Conservation (phyloP, 495 filamentous ascomycete species). For the Neurospora sp. region DNA sequence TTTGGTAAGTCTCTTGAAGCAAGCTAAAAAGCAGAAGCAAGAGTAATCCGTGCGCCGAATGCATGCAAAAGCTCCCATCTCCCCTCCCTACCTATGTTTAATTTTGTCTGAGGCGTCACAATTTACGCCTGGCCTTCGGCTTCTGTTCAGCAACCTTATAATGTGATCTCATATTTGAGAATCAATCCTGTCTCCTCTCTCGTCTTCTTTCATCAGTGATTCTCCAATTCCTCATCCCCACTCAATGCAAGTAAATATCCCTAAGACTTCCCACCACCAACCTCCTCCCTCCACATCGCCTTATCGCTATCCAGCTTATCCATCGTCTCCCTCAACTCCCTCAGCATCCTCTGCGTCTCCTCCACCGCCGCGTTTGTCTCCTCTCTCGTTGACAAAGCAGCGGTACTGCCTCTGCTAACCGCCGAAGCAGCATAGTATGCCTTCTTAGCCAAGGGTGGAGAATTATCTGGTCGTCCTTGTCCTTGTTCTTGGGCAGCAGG, state of each 20-base stretch:
- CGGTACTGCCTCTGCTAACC: neutral
- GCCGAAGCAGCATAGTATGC: neutral
- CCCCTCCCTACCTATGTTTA: neutral
- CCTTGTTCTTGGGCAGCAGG: neutral
- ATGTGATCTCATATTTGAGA: neutral
- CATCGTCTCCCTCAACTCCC: conserved; percentile 21
- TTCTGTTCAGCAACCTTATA: neutral
- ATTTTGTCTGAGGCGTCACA: neutral
- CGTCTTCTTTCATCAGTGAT: neutral
- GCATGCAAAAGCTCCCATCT: neutral
- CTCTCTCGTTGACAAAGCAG: neutral
- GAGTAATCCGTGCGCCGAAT: neutral
- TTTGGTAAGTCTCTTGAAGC: neutral
- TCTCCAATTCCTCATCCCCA: neutral
- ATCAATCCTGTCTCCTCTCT: neutral
- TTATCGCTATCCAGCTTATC: conserved; percentile 14
- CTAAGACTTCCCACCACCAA: conserved; percentile 1
- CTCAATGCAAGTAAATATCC: neutral
- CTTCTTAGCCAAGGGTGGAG: conserved; percentile 4
- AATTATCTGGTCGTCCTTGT: neutral
- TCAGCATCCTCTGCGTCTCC: conserved; percentile 19
- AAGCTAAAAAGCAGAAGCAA: neutral
- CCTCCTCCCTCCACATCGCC: conserved; percentile 4
- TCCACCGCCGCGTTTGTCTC: conserved; percentile 16
- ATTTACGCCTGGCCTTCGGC: neutral